Percentiles rank a stretch among this genome's conserved stretches.
phyloP scores from a whole-genome alignment of 192 early-diverging fungal genomes.

The Coemansia sp. region DNA sequence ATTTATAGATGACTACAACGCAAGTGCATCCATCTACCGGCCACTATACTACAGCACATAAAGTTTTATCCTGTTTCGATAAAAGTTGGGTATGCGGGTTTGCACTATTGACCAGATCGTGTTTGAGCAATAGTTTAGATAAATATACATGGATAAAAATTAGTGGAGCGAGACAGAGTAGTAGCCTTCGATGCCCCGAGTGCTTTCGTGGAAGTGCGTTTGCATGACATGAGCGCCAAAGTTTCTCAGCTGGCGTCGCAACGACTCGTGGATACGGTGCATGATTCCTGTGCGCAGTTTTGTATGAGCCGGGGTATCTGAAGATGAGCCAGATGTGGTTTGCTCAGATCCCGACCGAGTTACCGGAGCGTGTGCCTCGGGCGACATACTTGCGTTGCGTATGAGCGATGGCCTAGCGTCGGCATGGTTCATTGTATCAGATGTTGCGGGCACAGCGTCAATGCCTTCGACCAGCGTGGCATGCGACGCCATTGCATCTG shows the following conservation, averaged over 20 bases:
- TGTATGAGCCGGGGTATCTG: background rate
- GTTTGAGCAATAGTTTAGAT: background rate
- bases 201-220: slow-evolving; percentile 10
- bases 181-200: slow-evolving; percentile 25
- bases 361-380: slow-evolving; percentile 7
- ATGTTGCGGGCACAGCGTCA: background rate
- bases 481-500: slow-evolving; percentile 40
- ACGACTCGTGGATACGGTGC: slow-evolving; percentile 27
- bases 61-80: background rate
- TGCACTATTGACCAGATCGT: too few species aligned
- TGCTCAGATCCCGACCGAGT: slow-evolving; percentile 39
- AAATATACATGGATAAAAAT: slow-evolving; percentile 3
- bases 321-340: slow-evolving; percentile 9
- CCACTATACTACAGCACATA: slow-evolving; percentile 29
- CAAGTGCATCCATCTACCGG: slow-evolving; percentile 18
- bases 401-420: slow-evolving; percentile 18
- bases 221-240: slow-evolving; percentile 15
- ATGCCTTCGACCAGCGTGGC: slow-evolving; percentile 32
- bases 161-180: slow-evolving; percentile 20
- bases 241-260: slow-evolving; percentile 22
- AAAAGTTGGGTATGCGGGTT: too few species aligned
- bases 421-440: slow-evolving; percentile 1
- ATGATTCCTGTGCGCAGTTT: slow-evolving; percentile 18
- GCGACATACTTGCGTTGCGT: background rate
- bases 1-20: slow-evolving; percentile 15